Conservation (phyloP, 805 yeast genomes). For the Nakazawaea holstii region DNA sequence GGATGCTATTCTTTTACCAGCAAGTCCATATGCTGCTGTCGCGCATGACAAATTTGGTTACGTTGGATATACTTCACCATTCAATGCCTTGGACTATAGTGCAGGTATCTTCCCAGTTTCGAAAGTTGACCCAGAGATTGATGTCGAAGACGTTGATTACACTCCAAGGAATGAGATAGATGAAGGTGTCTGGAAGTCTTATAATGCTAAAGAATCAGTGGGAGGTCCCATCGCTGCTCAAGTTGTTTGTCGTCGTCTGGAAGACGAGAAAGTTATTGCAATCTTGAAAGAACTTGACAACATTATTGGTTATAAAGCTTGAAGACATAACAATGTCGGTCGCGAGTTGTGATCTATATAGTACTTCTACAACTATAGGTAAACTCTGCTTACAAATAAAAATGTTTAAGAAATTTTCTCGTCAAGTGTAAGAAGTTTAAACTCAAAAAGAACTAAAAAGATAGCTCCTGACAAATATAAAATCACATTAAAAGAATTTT, state of each 20-base stretch:
- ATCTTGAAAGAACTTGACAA: constrained; percentile 8
- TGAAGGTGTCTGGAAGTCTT: constrained; percentile 34
- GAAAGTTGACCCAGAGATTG: constrained; percentile 40
- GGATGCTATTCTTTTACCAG: constrained; percentile 45
- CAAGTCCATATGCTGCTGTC: constrained; percentile 38
- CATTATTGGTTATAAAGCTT: constrained; percentile 6
- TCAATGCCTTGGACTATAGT: constrained; percentile 43
- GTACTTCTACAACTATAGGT: too few relatives aligned
- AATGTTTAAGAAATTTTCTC: too few relatives aligned
- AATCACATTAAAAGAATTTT: too few relatives aligned
- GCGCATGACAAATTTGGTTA: constrained; percentile 25
- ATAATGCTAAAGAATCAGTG: constrained; percentile 41
- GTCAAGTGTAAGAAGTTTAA: too few relatives aligned
- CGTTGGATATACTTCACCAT: constrained; percentile 46
- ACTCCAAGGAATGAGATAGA: constrained; percentile 36
- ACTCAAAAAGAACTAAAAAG: too few relatives aligned
- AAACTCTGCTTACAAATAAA: too few relatives aligned
- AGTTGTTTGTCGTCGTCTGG: constrained; percentile 50
- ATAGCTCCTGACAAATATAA: too few relatives aligned
- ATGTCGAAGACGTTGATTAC: constrained; percentile 23
- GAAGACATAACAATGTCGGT: background rate
- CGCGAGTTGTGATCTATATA: too few relatives aligned
- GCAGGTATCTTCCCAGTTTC: constrained; percentile 54
- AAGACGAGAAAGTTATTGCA: constrained; percentile 49
- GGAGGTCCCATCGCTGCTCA: constrained; percentile 66